Evolutionary conservation across 75 land plant genomes (phyloP).

Genomic region (Cunninghamia lanceolata): DNA sequence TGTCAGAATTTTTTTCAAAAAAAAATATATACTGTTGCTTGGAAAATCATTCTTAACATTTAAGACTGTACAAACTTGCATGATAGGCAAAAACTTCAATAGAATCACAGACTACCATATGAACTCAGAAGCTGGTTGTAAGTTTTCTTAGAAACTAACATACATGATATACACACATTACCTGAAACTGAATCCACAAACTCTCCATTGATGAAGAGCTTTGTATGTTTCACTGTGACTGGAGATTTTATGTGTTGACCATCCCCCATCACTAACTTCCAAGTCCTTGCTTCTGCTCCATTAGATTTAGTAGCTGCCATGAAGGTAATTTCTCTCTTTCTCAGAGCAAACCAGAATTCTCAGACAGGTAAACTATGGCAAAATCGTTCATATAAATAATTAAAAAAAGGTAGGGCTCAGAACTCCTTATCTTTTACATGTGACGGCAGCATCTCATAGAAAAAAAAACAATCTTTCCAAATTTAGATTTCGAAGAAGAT

Average conservation of each 20-base stretch:
- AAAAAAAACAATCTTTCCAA: too few species aligned
- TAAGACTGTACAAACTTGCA: too few species aligned
- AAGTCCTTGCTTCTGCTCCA: not conserved
- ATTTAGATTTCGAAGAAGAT: too few species aligned
- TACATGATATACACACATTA: not conserved
- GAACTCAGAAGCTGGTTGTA: too few species aligned
- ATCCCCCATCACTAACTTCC: not conserved
- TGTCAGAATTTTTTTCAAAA: too few species aligned
- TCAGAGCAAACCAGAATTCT: not conserved
- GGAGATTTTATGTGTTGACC: not conserved
- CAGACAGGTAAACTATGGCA: not conserved
- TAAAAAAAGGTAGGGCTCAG: not conserved
- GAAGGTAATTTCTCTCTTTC: not conserved
- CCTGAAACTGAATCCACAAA: slow-evolving; percentile 82
- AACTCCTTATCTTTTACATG: too few species aligned
- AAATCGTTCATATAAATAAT: not conserved
- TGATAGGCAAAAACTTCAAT: too few species aligned
- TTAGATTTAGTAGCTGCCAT: not conserved
- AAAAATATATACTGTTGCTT: too few species aligned
- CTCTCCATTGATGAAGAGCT: slow-evolving; percentile 75
- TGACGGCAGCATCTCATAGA: too few species aligned
- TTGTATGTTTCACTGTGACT: slow-evolving; percentile 42
- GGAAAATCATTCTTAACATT: too few species aligned
- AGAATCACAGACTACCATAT: too few species aligned
- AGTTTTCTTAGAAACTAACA: not conserved